Conservation (phyloP, 2,329 filamentous ascomycete genomes). For the Arachnomyces sp. region DNA sequence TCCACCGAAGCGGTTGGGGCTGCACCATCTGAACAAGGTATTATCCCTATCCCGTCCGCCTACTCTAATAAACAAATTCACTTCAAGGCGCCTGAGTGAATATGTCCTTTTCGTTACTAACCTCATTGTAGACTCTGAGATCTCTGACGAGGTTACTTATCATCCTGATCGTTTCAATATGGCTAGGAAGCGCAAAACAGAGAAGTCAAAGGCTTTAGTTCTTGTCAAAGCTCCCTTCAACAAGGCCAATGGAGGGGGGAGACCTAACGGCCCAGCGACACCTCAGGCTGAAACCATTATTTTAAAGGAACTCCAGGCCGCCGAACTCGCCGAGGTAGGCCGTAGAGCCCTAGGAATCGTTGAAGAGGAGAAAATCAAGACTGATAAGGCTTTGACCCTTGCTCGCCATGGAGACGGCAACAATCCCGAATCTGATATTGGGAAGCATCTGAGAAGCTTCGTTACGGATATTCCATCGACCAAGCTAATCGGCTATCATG, state of each 20-base stretch:
- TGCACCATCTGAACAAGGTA: constrained; percentile 6
- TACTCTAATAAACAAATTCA: too few relatives aligned
- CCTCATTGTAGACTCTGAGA: neutral
- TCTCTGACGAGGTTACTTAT: constrained; percentile 1
- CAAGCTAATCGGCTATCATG: too few relatives aligned
- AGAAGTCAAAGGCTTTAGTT: too few relatives aligned
- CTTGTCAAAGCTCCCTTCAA: too few relatives aligned
- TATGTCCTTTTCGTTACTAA: too few relatives aligned
- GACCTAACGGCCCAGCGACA: neutral
- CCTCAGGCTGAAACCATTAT: constrained; percentile 11
- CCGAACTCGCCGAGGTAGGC: constrained; percentile 10
- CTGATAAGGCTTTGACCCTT: neutral
- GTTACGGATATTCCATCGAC: neutral
- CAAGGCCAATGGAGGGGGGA: too few relatives aligned
- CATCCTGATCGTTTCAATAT: neutral
- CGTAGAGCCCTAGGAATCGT: constrained; percentile 2
- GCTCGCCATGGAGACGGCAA: constrained; percentile 21
- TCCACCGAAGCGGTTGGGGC: too few relatives aligned
- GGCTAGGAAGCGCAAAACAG: too few relatives aligned
- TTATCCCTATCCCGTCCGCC: too few relatives aligned
- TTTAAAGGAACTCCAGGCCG: constrained; percentile 14
- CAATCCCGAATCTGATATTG: constrained; percentile 16
- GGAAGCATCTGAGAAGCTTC: constrained; percentile 10
- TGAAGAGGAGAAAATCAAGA: neutral
- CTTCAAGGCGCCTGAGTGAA: too few relatives aligned